Conservation (phyloP, 2,329 filamentous ascomycete species). For the Macrophomina pseudophaseolina region DNA sequence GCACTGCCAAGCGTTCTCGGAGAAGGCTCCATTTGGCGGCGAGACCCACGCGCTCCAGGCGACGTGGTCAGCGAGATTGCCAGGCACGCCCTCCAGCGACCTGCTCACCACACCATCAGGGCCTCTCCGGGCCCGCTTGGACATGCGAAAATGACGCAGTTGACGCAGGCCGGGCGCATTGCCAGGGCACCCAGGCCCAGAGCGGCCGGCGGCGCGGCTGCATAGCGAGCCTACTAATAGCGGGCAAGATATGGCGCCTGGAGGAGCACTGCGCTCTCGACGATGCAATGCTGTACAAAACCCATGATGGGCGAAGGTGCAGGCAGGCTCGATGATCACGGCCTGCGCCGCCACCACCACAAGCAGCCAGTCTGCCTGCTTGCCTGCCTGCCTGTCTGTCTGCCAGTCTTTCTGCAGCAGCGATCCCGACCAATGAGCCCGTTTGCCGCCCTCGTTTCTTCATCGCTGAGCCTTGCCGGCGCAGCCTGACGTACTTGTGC, state of each 20-base stretch:
- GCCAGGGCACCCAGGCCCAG: slow-evolving; percentile 12
- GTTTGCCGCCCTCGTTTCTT: neutral
- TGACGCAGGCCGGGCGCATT: slow-evolving; percentile 14
- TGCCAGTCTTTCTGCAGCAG: slow-evolving; percentile 11
- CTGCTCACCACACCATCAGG: slow-evolving; percentile 17
- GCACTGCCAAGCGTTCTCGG: slow-evolving; percentile 12
- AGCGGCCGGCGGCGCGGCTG: neutral
- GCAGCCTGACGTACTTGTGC: slow-evolving; percentile 11
- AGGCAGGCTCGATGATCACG: slow-evolving; percentile 13
- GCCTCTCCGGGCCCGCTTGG: slow-evolving; percentile 12
- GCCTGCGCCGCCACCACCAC: slow-evolving; percentile 3
- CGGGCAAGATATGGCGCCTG: neutral
- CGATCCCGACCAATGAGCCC: slow-evolving; percentile 14
- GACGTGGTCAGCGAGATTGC: slow-evolving; percentile 24
- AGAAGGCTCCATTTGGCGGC: slow-evolving; percentile 10
- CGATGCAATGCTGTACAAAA: slow-evolving; percentile 15
- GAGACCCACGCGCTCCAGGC: slow-evolving; percentile 20
- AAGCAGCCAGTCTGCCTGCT: neutral
- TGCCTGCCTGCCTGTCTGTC: neutral
- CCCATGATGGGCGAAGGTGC: slow-evolving; percentile 1
- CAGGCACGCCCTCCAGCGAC: slow-evolving; percentile 21
- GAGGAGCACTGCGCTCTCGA: neutral
- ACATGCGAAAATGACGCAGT: slow-evolving; percentile 25
- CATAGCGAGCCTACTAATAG: slow-evolving; percentile 1
- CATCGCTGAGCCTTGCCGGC: slow-evolving; percentile 2